These are phyloP conservation scores for Venturia carpophila DNA, from an alignment of 2,329 filamentous ascomycete species.

Conservation along the genomic window DNA sequence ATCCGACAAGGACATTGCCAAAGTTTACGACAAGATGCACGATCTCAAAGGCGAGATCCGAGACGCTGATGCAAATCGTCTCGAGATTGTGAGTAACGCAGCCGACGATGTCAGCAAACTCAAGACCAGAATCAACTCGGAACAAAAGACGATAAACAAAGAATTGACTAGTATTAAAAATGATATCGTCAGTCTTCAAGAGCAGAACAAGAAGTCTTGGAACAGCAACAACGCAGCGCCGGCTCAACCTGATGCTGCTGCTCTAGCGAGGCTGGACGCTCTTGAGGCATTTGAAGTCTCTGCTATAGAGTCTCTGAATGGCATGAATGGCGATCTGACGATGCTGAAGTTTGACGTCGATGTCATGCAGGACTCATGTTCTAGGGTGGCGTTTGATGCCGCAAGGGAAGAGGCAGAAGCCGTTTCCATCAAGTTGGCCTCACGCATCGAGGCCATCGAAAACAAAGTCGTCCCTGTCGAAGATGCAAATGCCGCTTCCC, in stretches of 20 bases:
- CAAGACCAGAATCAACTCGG: not conserved
- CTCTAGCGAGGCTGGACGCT: not conserved
- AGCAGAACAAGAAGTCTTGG: not conserved
- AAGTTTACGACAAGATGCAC: not conserved
- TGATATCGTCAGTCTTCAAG: not conserved
- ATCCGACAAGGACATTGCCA: not conserved
- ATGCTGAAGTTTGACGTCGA: not conserved
- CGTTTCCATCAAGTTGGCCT: not conserved
- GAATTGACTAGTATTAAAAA: not conserved
- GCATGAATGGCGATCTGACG: not conserved
- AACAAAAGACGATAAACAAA: not conserved
- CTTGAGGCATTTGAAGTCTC: not conserved
- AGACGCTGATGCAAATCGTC: not conserved
- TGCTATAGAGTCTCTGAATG: not conserved
- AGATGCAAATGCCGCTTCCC: not conserved
- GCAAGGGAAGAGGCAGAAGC: constrained; percentile 1
- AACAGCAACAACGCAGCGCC: not conserved
- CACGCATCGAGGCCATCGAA: constrained; percentile 8
- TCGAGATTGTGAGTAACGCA: not conserved
- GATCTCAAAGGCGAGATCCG: not conserved
- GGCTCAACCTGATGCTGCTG: not conserved
- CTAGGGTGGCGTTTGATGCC: not conserved
- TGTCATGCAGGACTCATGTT: not conserved
- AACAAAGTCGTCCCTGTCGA: not conserved
- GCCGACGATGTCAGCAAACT: not conserved